Percentiles rank a stretch among this genome's conserved stretches.
These are phyloP conservation scores for Cyberlindnera lachancei DNA, from an alignment of 805 yeast genomes.

Conservation along the genomic window DNA sequence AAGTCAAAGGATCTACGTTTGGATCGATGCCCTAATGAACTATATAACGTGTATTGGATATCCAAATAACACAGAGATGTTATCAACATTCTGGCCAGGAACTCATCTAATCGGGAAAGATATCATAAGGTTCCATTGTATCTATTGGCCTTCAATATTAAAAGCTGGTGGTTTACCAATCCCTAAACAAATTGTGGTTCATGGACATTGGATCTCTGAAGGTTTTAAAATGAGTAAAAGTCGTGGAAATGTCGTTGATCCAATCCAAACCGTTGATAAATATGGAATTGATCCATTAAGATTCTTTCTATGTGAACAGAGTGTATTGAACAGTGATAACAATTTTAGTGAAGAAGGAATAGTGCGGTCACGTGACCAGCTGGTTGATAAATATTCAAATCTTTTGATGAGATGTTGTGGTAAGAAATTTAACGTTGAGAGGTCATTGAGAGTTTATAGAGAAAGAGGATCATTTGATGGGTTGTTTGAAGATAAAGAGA, in stretches of 20 bases:
- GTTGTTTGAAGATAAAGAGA: constrained; percentile 5
- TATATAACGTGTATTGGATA: constrained; percentile 71
- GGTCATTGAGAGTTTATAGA: constrained; percentile 31
- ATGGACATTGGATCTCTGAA: constrained; percentile 88
- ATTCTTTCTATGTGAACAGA: constrained; percentile 68
- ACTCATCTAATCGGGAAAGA: constrained; percentile 90
- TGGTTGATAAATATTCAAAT: constrained; percentile 81
- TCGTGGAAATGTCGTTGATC: constrained; percentile 90
- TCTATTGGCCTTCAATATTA: constrained; percentile 90
- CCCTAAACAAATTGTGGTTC: constrained; percentile 76
- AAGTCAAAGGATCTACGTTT: constrained; percentile 80
- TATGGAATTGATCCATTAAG: constrained; percentile 73
- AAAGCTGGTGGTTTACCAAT: constrained; percentile 70
- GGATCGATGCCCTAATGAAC: constrained; percentile 93
- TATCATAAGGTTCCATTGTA: constrained; percentile 78
- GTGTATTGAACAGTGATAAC: constrained; percentile 70
- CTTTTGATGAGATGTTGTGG: constrained; percentile 70
- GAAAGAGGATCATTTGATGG: no score
- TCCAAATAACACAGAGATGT: constrained; percentile 27
- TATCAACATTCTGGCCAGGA: constrained; percentile 13
- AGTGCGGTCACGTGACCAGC: constrained; percentile 45
- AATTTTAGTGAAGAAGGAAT: constrained; percentile 62
- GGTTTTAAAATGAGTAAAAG: constrained; percentile 94
- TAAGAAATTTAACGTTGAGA: constrained; percentile 48
- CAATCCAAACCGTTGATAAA: constrained; percentile 49